These are phyloP conservation scores for Starmerella sp. DNA, from an alignment of 805 yeast genomes.

Conservation along the genomic window DNA sequence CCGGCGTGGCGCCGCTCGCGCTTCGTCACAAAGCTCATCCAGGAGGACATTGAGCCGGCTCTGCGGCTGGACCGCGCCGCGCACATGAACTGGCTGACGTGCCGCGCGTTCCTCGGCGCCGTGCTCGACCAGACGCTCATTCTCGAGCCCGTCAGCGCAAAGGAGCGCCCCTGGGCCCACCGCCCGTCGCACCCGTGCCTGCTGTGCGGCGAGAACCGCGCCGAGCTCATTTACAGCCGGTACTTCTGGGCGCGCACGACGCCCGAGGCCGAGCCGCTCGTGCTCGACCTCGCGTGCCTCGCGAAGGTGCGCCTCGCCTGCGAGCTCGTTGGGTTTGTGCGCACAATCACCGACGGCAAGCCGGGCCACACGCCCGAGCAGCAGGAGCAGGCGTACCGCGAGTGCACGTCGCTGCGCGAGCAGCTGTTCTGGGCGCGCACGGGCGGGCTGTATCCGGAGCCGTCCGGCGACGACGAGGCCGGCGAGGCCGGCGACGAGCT, in stretches of 20 bases:
- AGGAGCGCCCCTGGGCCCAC: conserved; percentile 52
- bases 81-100: conserved; percentile 50
- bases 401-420: conserved; percentile 50
- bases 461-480: not conserved
- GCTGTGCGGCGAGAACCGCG: conserved; percentile 70
- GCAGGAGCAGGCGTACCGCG: conserved; percentile 48
- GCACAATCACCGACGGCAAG: conserved; percentile 48
- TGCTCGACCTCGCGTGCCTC: conserved; percentile 74
- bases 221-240: conserved; percentile 64
- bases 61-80: conserved; percentile 53
- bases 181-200: conserved; percentile 58
- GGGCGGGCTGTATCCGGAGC: conserved; percentile 36
- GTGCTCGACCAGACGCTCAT: conserved; percentile 70
- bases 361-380: conserved; percentile 44
- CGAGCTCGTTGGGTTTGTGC: conserved; percentile 66
- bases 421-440: conserved; percentile 74
- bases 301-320: conserved; percentile 69
- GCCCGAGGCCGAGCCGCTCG: conserved; percentile 20
- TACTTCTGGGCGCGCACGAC: conserved; percentile 48
- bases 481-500: not conserved
- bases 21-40: conserved; percentile 52
- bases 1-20: conserved; percentile 39
- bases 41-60: conserved; percentile 73
- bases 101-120: conserved; percentile 49
- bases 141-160: conserved; percentile 77